Base-by-base conservation (phyloP, 2,329 filamentous ascomycete genomes). In the Didymella glomerata region DNA sequence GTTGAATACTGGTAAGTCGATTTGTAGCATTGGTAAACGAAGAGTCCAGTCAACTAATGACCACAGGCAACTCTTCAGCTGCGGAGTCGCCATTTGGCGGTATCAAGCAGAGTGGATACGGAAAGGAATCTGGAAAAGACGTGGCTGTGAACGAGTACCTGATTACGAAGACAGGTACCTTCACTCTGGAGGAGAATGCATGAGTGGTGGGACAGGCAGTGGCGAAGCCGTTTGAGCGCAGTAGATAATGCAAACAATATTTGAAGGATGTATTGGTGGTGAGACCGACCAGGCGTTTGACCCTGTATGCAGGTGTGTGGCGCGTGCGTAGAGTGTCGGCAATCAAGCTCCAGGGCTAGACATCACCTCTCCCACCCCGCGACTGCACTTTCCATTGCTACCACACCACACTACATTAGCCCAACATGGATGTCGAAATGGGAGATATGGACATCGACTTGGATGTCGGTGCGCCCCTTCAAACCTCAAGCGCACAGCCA, bases 11-110 rank as follows among this genome's bases (percentile, higher is more conserved):
- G 83, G 85, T 80, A 68, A 68, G 74, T 59, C 4, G 6, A 30
- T 16, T 32, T 5, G 9, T 16, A 32, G 30, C 30, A 32, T 28
- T 9, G 4, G 27, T 2, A 14, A 32, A 14, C 2, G 4, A 16
- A 14, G 16, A 14, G 8, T 14, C 9, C 30, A 16, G 4, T 32
- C 14, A 32, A 27, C 59, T 71, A 48, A 67, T 46, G 44, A 8
- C 22, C 32, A 6, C 67, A 79, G 86, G 85, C 18, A 88, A 88
- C 67, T 80, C 82, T n/a, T 88, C 86, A 1, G 86, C 87, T 2
- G 87, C 87, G 0, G 87, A 90, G 70, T 84, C 84, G 22, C 87
- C 87, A 2, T 90, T 90, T 68, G 87, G 87, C 18, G 87, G 87
- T 2, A 88, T 89, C 68, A 89, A 89, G 77, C 85, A 89, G 69